Conservation (phyloP, 164 flowering plant species). For the Berberis thunbergii region DNA sequence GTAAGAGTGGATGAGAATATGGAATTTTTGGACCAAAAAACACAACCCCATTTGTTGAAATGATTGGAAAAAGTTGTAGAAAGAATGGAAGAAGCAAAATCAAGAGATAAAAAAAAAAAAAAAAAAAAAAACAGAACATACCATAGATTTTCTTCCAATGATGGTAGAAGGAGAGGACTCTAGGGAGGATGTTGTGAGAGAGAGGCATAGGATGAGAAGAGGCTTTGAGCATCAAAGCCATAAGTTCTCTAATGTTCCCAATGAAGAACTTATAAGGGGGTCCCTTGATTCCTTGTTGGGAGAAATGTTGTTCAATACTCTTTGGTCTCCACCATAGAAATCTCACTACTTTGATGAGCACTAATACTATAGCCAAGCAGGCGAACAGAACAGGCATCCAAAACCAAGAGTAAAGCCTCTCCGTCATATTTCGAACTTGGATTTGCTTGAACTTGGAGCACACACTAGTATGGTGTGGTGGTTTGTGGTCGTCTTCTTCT, state of each 20-base stretch:
- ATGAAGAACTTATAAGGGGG: conserved; percentile 89
- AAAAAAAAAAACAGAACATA: conserved; percentile 14
- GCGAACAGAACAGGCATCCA: conserved; percentile 16
- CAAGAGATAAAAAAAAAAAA: background rate
- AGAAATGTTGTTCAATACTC: conserved; percentile 65
- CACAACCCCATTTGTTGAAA: too few relatives aligned
- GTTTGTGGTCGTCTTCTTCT: background rate
- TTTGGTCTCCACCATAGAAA: conserved; percentile 87
- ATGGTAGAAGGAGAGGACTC: conserved; percentile 92
- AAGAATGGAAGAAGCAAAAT: too few relatives aligned
- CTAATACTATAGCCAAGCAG: conserved; percentile 17
- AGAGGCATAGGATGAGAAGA: conserved; percentile 76
- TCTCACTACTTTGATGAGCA: conserved; percentile 28
- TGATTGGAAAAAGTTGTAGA: too few relatives aligned
- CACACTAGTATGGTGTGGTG: background rate
- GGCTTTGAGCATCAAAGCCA: conserved; percentile 61
- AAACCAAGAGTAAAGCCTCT: conserved; percentile 12
- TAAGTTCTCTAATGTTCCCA: conserved; percentile 83
- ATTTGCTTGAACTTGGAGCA: background rate
- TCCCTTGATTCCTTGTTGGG: conserved; percentile 83
- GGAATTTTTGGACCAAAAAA: too few relatives aligned
- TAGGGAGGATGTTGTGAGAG: conserved; percentile 91
- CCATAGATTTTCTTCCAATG: conserved; percentile 99
- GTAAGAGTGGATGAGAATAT: too few relatives aligned
- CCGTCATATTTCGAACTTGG: background rate